These are phyloP conservation scores for Auricularia auricula-judae DNA, from an alignment of 768 basidiomycete genomes.

Conservation along the genomic window DNA sequence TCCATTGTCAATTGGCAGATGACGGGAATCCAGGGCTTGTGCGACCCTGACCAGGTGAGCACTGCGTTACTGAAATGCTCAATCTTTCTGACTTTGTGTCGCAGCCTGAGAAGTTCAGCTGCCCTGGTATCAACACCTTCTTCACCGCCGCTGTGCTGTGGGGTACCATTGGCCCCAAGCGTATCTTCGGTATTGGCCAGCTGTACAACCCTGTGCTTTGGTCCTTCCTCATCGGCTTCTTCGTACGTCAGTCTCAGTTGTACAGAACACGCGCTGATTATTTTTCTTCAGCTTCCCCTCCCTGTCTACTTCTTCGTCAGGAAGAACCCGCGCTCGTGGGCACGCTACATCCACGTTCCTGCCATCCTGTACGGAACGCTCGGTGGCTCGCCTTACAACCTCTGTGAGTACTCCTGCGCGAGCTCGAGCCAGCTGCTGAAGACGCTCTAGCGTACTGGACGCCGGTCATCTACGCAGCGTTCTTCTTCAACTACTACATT, in stretches of 20 bases:
- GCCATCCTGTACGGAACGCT: conserved; percentile 2
- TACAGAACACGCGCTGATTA: neutral
- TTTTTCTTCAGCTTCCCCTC: neutral
- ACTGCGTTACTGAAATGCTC: neutral
- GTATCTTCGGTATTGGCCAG: conserved; percentile 11
- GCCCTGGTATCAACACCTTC: conserved; percentile 22
- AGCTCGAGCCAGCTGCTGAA: neutral
- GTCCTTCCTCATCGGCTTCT: conserved; percentile 24
- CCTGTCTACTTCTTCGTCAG: neutral
- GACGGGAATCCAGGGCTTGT: conserved; percentile 16
- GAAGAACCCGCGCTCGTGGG: neutral
- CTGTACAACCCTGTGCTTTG: conserved; percentile 11
- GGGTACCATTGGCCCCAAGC: conserved; percentile 18
- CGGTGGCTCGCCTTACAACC: conserved; percentile 3
- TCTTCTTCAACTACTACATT: conserved; percentile 7
- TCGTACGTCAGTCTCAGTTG: conserved; percentile 11
- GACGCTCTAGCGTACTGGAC: neutral
- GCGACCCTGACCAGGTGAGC: conserved; percentile 10
- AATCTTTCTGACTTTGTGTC: neutral
- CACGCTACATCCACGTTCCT: conserved; percentile 1
- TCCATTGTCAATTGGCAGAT: conserved; percentile 12
- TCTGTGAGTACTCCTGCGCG: neutral
- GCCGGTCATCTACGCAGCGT: conserved; percentile 2
- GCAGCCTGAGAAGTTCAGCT: conserved; percentile 17
- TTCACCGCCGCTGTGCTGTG: conserved; percentile 25